Percentiles rank a stretch among this genome's conserved stretches.
Evolutionary conservation across 73 alveolate species (phyloP).

Genomic region (Strombidium stylifer): DNA sequence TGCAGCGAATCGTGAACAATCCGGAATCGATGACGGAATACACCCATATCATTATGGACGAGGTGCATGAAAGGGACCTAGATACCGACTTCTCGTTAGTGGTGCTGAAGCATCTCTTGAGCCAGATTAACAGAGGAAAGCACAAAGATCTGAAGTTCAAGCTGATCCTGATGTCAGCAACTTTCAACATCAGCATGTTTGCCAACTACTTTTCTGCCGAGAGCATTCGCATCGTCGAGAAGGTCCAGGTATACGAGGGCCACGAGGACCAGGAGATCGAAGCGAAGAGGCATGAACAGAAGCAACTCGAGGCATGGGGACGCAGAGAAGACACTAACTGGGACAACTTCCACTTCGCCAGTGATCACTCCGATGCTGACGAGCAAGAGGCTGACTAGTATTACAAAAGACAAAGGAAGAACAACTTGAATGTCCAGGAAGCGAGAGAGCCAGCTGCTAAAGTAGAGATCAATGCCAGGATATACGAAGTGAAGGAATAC

Average conservation of each 20-base stretch:
- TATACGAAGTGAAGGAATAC: constrained; percentile 23
- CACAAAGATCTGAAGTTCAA: constrained; percentile 74
- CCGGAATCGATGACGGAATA: constrained; percentile 63
- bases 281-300: constrained; percentile 11
- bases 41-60: constrained; percentile 92
- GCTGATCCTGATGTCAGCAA: constrained; percentile 94
- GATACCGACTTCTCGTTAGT: constrained; percentile 91
- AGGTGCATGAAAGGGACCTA: constrained; percentile 97
- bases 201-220: constrained; percentile 77
- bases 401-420: constrained; percentile 31
- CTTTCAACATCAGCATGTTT: constrained; percentile 78
- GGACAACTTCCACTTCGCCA: too few relatives aligned
- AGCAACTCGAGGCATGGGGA: constrained; percentile 28
- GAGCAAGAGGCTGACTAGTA: neutral
- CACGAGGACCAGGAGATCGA: constrained; percentile 32
- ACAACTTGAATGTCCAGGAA: constrained; percentile 26
- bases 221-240: constrained; percentile 44
- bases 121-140: constrained; percentile 40
- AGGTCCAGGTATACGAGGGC: constrained; percentile 23
- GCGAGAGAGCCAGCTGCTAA: constrained; percentile 41
- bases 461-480: constrained; percentile 38
- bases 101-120: constrained; percentile 75
- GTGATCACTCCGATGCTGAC: neutral
- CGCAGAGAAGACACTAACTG: constrained; percentile 22
- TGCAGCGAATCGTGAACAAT: constrained; percentile 80